Evolutionary conservation across 306 rosid genomes (phyloP), one percentile per base, ranked within the genome.

Genomic region (Sindora glabra): DNA sequence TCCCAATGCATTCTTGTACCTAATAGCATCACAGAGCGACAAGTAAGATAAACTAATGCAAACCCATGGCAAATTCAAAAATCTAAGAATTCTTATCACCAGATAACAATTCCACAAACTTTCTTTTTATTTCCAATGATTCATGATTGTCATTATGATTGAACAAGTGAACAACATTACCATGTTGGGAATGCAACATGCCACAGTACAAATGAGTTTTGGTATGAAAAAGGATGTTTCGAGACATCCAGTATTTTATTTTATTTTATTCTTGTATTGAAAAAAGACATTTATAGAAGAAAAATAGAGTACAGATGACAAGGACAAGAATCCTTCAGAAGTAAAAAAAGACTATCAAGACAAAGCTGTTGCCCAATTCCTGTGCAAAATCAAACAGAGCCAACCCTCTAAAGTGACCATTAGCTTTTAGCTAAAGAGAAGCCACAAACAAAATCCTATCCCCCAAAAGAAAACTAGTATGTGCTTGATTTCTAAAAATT

Each of bases 1-100:
- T 65, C 98, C 98, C 57, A 88, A 66, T 58, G 98, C 94, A 70
- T 70, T 60, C 74, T 86, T 83, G 84, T 92, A 88, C 82, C 98
- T 92, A 67, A 49, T 62, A 23, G 37, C 45, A 50, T 6, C 40
- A 29, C 27, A 37, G 45, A 32, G 69, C 63, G 46, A 18, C 42
- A 57, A 27, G 51, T 23, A n/a, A 52, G 16, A 11, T 61, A 21
- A 44, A 46, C 17, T 34, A 12, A 19, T 34, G 46, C 34, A 27
- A 1, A 11, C 19, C 41, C 38, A 29, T 29, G 34, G 11, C 16
- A 18, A 25, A 30, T 52, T 23, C n/a, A 25, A 59, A 64, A 51
- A 57, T 22, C 48, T 15, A 49, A 34, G 67, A 63, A 49, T 36
- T 42, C 44, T 45, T 55, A 68, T 27, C 29, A 44, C 34, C 16